Evolutionary conservation across 768 basidiomycete genomes (phyloP), one percentile per base, ranked within the genome.

Genomic region (Pulveroboletus ravenelii): DNA sequence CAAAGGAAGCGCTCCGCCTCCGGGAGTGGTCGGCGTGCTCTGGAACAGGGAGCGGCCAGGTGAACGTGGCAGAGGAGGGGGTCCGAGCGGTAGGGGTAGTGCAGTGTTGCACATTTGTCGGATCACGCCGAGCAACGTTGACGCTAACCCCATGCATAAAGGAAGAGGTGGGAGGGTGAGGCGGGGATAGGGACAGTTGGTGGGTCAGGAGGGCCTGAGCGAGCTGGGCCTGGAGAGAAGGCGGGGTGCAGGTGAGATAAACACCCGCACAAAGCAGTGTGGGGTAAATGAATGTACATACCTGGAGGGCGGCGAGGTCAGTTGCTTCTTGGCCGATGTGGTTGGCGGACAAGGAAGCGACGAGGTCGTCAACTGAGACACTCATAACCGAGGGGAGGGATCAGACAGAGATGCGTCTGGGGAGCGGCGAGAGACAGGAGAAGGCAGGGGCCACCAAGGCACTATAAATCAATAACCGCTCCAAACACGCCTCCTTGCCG

Each of bases 271-370:
- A 14, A 48, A 38, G 57, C 39, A 27, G 27, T 63, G 57, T 18
- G 52, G 59, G 55, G 51, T 52, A 58, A 48, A 51, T 51, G 47
- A 48, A 42, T 31, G 10, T 13, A 45, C 52, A 23, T 57, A 78
- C 77, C 71, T 78, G 75, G 13, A 78, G 70, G 23, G 71, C 63
- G 41, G 74, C 74, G 52, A 78, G 68, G 65, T 78, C 78, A 13
- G 72, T 68, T n/a, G 76, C 75, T 57, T 78, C 77, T 56, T 78
- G 78, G 52, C 76, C 76, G 61, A 78, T 76, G 70, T 78, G 77
- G 61, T 69, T 74, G 2, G 71, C 58, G 38, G 65, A 69, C 58
- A 78, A 55, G 10, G 76, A 77, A 18, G 76, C 69, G 47, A 78
- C 72, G 59, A 78, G 78, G 68, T 78, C 77, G 62, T 78, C 77